Conservation (phyloP, 73 alveolate species). For the Tetrahymena thermophila region DNA sequence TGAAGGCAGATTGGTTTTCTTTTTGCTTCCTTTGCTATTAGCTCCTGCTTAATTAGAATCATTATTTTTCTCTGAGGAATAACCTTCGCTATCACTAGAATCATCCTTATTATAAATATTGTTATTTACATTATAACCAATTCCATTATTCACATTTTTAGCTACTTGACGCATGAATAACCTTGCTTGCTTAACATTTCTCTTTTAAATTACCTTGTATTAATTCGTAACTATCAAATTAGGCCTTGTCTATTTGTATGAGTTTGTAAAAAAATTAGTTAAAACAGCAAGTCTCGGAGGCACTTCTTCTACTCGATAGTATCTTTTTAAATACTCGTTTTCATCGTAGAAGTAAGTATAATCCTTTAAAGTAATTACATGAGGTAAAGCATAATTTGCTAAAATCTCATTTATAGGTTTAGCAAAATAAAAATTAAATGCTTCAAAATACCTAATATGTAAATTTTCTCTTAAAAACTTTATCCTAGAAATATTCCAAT, state of each 20-base stretch:
- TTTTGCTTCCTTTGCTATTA: not conserved
- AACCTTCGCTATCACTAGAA: not conserved
- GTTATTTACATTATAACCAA: not conserved
- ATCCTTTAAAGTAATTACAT: conserved; percentile 25
- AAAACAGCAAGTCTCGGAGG: not conserved
- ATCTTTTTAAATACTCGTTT: conserved; percentile 16
- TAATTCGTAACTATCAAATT: conserved; percentile 9
- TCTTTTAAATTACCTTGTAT: not conserved
- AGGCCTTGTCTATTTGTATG: conserved; percentile 19
- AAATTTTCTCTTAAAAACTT: not conserved
- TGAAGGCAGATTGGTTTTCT: not conserved
- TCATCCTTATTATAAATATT: not conserved
- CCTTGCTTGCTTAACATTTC: conserved; percentile 3
- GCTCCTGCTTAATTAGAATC: not conserved
- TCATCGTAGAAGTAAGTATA: conserved; percentile 7
- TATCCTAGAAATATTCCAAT: not conserved
- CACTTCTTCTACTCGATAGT: conserved; percentile 2
- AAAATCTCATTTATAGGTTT: conserved; percentile 33
- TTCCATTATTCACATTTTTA: not conserved
- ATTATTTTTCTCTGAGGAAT: not conserved
- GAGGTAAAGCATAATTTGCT: conserved; percentile 14
- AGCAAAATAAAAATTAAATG: conserved; percentile 31
- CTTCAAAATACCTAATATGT: conserved; percentile 15
- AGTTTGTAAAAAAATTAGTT: conserved; percentile 5
- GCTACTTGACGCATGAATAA: not conserved